Base-by-base conservation (phyloP, 176 grass and related monocot species). In the Triticum aestivum region DNA sequence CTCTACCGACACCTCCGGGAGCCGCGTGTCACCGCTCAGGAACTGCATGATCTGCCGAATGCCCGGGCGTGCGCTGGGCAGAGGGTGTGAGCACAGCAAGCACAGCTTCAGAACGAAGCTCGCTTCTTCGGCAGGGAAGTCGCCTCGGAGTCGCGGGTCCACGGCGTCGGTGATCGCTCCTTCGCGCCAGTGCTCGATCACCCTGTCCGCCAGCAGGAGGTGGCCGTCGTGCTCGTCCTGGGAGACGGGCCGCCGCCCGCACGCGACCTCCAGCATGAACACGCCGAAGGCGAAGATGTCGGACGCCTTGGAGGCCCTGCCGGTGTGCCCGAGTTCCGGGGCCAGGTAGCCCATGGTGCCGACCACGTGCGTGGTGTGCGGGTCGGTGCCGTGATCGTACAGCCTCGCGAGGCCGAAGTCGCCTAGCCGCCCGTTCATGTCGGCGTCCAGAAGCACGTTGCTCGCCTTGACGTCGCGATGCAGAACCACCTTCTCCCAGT, bases 401-500 rank as follows among this genome's bases (percentile, higher is more conserved):
- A 92, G 13, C 6, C 85, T 87, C 0, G 88, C 85, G 4, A 92
- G 77, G 8, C 91, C 88, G 1, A 92, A 92, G 23, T 92, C 91
- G 29, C 91, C 91, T 6, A 92, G 4, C 18, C 84, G 72, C 0
- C 74, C 77, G 32, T 82, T 90, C 83, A 92, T 85, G 5, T 87
- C 88, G 6, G 11, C 61, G n/a, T 92, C 91, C 24, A 92, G 65
- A 0, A 92, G 80, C 38, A 92, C 91, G 10, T 89, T 92, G 75
- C 91, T 86, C 0, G 87, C 79, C 65, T 92, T 89, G 79, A 92
- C 65, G 77, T 90, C 91, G 12, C 91, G 70, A 0, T 92, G 91
- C 15, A 92, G 17, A 1, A 92, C 70, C 0, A 87, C 87, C 4
- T 82, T 52, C 54, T 92, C 91, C 87, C 87, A 92, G 1, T 82